Percentiles rank a stretch among this genome's conserved stretches.
Conservation (phyloP, 192 early-diverging fungal species). For the Phlyctochytrium arcticum region DNA sequence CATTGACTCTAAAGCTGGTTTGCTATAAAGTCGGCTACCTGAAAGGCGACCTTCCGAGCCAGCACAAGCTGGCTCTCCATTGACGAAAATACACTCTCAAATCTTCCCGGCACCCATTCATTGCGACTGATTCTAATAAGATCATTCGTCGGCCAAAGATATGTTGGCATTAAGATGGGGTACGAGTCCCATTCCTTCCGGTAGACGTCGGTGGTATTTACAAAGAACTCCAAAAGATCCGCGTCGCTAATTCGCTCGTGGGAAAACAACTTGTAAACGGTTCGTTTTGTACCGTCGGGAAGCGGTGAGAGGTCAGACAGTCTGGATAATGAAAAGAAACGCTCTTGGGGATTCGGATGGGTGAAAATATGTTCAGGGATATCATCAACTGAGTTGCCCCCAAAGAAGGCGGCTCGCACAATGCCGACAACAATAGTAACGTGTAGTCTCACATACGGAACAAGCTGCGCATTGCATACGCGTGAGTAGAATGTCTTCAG, state of each 20-base stretch:
- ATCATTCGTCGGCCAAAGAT: constrained; percentile 7
- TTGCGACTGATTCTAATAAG: too few species aligned
- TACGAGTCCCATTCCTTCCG: constrained; percentile 17
- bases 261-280: constrained; percentile 18
- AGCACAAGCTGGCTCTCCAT: constrained; percentile 19
- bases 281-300: neutral
- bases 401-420: neutral
- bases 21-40: constrained; percentile 16
- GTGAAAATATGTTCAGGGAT: constrained; percentile 4
- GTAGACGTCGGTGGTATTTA: neutral
- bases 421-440: constrained; percentile 10
- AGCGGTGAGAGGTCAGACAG: neutral
- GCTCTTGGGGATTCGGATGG: neutral
- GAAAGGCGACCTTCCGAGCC: neutral
- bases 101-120: too few species aligned
- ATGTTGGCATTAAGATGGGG: neutral
- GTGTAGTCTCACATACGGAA: constrained; percentile 16
- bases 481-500: too few species aligned
- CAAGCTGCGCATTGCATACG: neutral
- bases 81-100: constrained; percentile 15
- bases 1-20: too few species aligned
- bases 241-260: neutral
- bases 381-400: neutral
- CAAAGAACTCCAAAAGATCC: neutral
- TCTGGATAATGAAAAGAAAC: constrained; percentile 7